Conservation (phyloP, 768 basidiomycete species). For the Erythrobasidium yunnanense region DNA sequence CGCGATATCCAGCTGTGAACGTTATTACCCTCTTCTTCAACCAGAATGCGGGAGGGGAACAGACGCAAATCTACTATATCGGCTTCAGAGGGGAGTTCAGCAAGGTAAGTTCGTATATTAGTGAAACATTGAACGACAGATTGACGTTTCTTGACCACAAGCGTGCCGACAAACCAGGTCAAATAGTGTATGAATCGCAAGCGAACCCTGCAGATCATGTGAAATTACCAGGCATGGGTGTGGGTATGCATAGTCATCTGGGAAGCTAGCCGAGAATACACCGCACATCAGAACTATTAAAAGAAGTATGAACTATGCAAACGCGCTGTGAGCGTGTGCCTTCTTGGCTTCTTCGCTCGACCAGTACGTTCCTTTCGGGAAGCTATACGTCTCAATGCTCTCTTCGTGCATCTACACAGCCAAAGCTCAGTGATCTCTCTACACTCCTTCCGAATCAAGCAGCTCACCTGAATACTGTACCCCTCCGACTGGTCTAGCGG, state of each 20-base stretch:
- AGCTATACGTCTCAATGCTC: slow-evolving; percentile 73
- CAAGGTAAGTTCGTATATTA: slow-evolving; percentile 12
- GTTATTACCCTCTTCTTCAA: slow-evolving; percentile 43
- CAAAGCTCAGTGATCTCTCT: neutral
- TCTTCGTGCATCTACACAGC: slow-evolving; percentile 58
- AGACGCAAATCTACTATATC: slow-evolving; percentile 42
- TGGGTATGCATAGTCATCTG: slow-evolving; percentile 16
- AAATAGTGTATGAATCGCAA: slow-evolving; percentile 43
- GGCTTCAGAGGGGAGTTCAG: slow-evolving; percentile 42
- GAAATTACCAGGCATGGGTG: slow-evolving; percentile 22
- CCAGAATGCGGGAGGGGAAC: slow-evolving; percentile 43
- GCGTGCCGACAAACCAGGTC: slow-evolving; percentile 41
- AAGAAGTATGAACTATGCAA: no score
- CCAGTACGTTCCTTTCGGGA: slow-evolving; percentile 80
- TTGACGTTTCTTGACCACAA: slow-evolving; percentile 14
- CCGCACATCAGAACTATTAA: no score
- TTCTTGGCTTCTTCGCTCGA: slow-evolving; percentile 31
- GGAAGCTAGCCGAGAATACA: neutral
- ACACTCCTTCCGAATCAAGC: neutral
- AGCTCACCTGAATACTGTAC: slow-evolving; percentile 53
- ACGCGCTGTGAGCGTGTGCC: slow-evolving; percentile 22
- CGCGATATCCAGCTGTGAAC: slow-evolving; percentile 41
- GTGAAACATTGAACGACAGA: neutral
- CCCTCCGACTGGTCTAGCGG: slow-evolving; percentile 22
- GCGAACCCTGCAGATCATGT: slow-evolving; percentile 27